These are phyloP conservation scores for Aspergillus nomiae DNA, from an alignment of 2,329 filamentous ascomycete genomes.

Conservation along the genomic window DNA sequence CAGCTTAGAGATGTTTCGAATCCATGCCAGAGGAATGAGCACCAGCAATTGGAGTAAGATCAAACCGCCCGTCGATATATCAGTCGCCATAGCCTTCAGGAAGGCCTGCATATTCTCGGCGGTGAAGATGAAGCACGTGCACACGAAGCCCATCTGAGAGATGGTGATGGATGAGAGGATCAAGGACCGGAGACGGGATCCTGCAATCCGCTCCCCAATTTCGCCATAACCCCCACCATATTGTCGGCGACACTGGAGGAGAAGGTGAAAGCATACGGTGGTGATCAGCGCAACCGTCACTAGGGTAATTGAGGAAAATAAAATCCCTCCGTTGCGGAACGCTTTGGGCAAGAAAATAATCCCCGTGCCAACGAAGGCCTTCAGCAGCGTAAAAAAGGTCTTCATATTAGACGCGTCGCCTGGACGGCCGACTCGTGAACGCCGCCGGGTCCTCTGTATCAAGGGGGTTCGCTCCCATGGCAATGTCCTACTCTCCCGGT, in stretches of 20 bases:
- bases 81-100: conserved; percentile 61
- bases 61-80: conserved; percentile 58
- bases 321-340: conserved; percentile 74
- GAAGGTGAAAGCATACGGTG: conserved; percentile 70
- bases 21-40: conserved; percentile 86
- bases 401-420: conserved; percentile 70
- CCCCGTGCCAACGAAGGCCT: conserved; percentile 77
- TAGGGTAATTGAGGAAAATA: conserved; percentile 72
- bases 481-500: conserved; percentile 45
- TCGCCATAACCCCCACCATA: conserved; percentile 75
- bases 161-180: conserved; percentile 71
- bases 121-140: conserved; percentile 74
- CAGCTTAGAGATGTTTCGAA: conserved; percentile 93
- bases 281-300: conserved; percentile 66
- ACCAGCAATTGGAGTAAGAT: conserved; percentile 85
- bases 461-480: conserved; percentile 61
- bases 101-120: conserved; percentile 74
- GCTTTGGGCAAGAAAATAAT: conserved; percentile 83
- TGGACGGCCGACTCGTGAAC: conserved; percentile 49
- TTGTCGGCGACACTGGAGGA: conserved; percentile 65
- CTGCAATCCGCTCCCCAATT: conserved; percentile 67
- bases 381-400: conserved; percentile 76
- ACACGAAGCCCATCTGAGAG: conserved; percentile 77
- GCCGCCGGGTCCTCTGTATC: conserved; percentile 54
- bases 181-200: conserved; percentile 62